Conservation (phyloP, 2,329 filamentous ascomycete species). For the Penicillium sp. region DNA sequence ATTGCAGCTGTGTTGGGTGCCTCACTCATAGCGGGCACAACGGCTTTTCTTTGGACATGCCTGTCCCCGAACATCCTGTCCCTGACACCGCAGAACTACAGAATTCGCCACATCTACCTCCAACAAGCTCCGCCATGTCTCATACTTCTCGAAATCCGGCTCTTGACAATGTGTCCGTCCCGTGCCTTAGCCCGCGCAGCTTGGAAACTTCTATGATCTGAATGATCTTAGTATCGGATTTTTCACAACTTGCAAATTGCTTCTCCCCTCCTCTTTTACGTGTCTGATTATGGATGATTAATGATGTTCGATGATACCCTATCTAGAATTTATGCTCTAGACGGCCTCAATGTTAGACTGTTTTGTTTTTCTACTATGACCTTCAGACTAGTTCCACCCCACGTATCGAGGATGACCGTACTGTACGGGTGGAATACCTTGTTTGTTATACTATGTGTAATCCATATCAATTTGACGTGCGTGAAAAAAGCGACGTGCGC, state of each 20-base stretch:
- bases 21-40: constrained; percentile 55
- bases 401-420: neutral
- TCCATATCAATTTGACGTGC: too few species aligned
- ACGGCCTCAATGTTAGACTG: constrained; percentile 8
- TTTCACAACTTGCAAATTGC: neutral
- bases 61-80: constrained; percentile 2
- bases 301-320: constrained; percentile 34
- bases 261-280: neutral
- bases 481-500: too few species aligned
- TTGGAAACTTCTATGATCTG: constrained; percentile 25
- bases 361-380: constrained; percentile 1
- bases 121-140: constrained; percentile 4
- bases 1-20: constrained; percentile 56
- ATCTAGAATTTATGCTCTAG: constrained; percentile 19
- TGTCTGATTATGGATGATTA: constrained; percentile 16
- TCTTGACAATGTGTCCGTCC: constrained; percentile 21
- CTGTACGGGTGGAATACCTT: too few species aligned
- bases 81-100: constrained; percentile 7
- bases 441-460: too few species aligned
- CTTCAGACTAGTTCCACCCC: neutral
- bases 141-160: constrained; percentile 19
- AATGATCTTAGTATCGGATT: constrained; percentile 6
- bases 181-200: constrained; percentile 26
- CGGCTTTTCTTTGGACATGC: constrained; percentile 40
- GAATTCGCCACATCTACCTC: neutral